phyloP scores from a whole-genome alignment of 2,329 filamentous ascomycete species.

The Ophiostoma tasmaniense region DNA sequence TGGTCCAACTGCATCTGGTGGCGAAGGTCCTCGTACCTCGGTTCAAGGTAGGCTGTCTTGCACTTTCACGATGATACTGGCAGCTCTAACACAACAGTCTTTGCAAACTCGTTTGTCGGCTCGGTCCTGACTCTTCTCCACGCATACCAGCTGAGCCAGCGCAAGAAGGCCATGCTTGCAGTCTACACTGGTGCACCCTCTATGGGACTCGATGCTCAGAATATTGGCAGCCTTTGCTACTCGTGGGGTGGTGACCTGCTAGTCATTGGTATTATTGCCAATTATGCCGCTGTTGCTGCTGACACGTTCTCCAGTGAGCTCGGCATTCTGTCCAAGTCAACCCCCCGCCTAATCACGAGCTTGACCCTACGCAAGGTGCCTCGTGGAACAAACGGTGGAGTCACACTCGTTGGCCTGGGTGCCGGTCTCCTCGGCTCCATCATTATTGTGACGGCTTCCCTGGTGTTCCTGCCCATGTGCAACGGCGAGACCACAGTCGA shows the following conservation, averaged over 20 bases:
- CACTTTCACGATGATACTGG: not conserved
- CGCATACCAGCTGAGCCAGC: slow-evolving; percentile 47
- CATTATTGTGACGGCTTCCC: slow-evolving; percentile 57
- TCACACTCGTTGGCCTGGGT: slow-evolving; percentile 64
- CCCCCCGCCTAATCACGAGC: slow-evolving; percentile 80
- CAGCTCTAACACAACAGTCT: slow-evolving; percentile 38
- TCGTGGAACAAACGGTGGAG: slow-evolving; percentile 86
- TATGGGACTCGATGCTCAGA: slow-evolving; percentile 17
- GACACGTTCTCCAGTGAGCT: slow-evolving; percentile 95
- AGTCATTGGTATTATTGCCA: slow-evolving; percentile 59
- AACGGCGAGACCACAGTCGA: slow-evolving; percentile 23
- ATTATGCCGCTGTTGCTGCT: slow-evolving; percentile 85
- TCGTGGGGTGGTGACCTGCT: slow-evolving; percentile 55
- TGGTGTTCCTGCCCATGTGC: slow-evolving; percentile 64
- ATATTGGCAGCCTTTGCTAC: slow-evolving; percentile 44
- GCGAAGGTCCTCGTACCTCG: slow-evolving; percentile 75
- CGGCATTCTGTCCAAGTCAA: slow-evolving; percentile 70
- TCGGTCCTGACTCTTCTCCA: slow-evolving; percentile 55
- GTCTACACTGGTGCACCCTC: slow-evolving; percentile 23
- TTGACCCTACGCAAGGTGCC: slow-evolving; percentile 69
- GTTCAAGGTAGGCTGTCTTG: slow-evolving; percentile 53
- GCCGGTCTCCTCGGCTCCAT: slow-evolving; percentile 69
- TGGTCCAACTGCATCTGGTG: slow-evolving; percentile 53
- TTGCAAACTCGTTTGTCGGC: slow-evolving; percentile 79
- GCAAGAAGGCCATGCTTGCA: slow-evolving; percentile 34